Evolutionary conservation across 257 asterid genomes (phyloP).

Genomic region (Linderniella brevidens): DNA sequence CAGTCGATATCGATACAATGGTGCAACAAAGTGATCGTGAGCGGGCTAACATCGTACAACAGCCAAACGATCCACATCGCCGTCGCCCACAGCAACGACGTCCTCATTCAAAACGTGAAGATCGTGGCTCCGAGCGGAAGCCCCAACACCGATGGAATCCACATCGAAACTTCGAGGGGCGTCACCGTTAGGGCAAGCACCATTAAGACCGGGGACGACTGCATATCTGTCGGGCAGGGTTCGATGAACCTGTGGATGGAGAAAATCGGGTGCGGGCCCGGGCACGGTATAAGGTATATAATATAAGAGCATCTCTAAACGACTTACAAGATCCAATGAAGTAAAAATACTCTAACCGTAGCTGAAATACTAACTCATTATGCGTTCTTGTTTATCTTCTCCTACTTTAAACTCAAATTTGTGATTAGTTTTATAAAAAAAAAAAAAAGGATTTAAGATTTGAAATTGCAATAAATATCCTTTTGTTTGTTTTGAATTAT

Average conservation of each 20-base stretch:
- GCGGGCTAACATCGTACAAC: slow-evolving; percentile 25
- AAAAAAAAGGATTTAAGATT: too few relatives aligned
- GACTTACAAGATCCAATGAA: too few relatives aligned
- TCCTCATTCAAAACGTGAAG: slow-evolving; percentile 16
- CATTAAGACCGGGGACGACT: slow-evolving; percentile 42
- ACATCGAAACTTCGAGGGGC: slow-evolving; percentile 18
- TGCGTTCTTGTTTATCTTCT: too few relatives aligned
- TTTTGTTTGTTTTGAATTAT: too few relatives aligned
- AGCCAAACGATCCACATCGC: slow-evolving; percentile 45
- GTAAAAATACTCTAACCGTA: too few relatives aligned
- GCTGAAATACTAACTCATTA: too few relatives aligned
- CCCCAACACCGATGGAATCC: slow-evolving; percentile 50
- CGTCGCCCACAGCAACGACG: slow-evolving; percentile 26
- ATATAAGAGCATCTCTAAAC: too few relatives aligned
- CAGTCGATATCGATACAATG: slow-evolving; percentile 49
- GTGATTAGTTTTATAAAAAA: too few relatives aligned
- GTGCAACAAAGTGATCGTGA: slow-evolving; percentile 30
- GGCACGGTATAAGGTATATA: slow-evolving; percentile 41
- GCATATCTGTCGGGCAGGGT: slow-evolving; percentile 41
- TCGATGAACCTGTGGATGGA: slow-evolving; percentile 22
- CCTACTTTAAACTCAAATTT: too few relatives aligned
- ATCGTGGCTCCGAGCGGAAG: slow-evolving; percentile 22
- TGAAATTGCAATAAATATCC: too few relatives aligned
- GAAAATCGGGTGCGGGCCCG: slow-evolving; percentile 28
- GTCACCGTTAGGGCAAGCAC: slow-evolving; percentile 14